Evolutionary conservation across 2,329 filamentous ascomycete genomes (phyloP), one percentile per base, ranked within the genome.

Genomic region (Daldinia eschscholtzii): DNA sequence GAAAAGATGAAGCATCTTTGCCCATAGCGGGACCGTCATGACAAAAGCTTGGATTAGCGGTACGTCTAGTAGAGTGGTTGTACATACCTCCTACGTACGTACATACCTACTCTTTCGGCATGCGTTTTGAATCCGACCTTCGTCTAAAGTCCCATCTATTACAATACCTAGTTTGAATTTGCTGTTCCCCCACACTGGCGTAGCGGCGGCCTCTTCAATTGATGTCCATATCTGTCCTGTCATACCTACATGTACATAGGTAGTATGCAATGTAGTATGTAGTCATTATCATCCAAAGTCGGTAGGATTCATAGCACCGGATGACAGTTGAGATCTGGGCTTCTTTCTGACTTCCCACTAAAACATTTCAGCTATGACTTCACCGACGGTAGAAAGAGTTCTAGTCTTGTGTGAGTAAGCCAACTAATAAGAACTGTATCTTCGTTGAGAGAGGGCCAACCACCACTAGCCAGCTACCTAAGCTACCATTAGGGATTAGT

Each of bases 241-340:
- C 33, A 35, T 35, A 35, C 33, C 1, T 35, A 35, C 33, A 44
- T 44, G 18, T 44, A 48, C 20, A 10, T 10, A 48, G 9, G 5
- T 15, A 28, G 10, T 20, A 44, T 23, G 20, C 20, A 23, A 23
- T 23, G 7, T 6, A 35, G 33, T 35, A 35, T 35, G 33, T 9
- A 9, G 33, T 30, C 46, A 18, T 50, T 50, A 3, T 30, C 26
- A 12, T 18, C 44, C 7, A 26, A 30, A 50, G 44, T 30, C 26
- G 46, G 46, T 50, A 50, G 26, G 46, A 50, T 50, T 15, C 13
- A 23, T 50, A 50, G 44, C 42, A 18, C 44, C 44, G 44, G 13
- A 48, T 48, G 12, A 48, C n/a, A 28, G 12, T 10, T 48, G 44
- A 5, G 7, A 10, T 7, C 20, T 20, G 20, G 9, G 5, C 15